Percentiles rank a stretch among this genome's conserved stretches.
Evolutionary conservation across 805 yeast species (phyloP).

Genomic region (Candida yuanshanica): DNA sequence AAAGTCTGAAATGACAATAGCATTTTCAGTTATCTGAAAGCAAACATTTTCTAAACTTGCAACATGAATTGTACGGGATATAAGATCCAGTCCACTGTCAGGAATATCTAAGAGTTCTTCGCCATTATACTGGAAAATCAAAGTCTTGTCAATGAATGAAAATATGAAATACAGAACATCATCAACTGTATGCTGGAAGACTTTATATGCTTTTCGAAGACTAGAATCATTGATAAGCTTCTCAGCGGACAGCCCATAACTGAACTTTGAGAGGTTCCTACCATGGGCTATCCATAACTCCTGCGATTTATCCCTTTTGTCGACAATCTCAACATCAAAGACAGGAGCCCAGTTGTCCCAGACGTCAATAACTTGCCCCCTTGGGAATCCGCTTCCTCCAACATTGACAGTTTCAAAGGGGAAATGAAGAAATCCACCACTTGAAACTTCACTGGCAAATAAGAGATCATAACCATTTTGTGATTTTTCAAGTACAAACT

Average conservation of each 20-base stretch:
- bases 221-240: slow-evolving; percentile 13
- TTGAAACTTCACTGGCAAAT: slow-evolving; percentile 38
- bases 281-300: slow-evolving; percentile 34
- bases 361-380: slow-evolving; percentile 17
- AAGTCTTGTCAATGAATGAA: slow-evolving; percentile 34
- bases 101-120: slow-evolving; percentile 23
- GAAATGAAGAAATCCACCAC: slow-evolving; percentile 32
- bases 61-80: slow-evolving; percentile 11
- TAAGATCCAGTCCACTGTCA: slow-evolving; percentile 17
- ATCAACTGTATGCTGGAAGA: slow-evolving; percentile 13
- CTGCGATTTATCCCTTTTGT: slow-evolving; percentile 20
- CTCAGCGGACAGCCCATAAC: slow-evolving; percentile 14
- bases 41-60: slow-evolving; percentile 14
- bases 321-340: slow-evolving; percentile 34
- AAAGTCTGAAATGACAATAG: slow-evolving; percentile 18
- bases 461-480: slow-evolving; percentile 15
- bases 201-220: slow-evolving; percentile 12
- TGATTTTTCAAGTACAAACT: slow-evolving; percentile 17
- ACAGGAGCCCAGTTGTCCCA: slow-evolving; percentile 45
- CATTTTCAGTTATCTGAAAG: slow-evolving; percentile 20
- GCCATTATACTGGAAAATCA: slow-evolving; percentile 28
- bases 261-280: slow-evolving; percentile 13
- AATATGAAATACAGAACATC: slow-evolving; percentile 27
- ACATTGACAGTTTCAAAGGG: slow-evolving; percentile 6
- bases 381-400: not conserved